phyloP scores from a whole-genome alignment of 2,329 filamentous ascomycete species.

The Diaporthe caulivora region DNA sequence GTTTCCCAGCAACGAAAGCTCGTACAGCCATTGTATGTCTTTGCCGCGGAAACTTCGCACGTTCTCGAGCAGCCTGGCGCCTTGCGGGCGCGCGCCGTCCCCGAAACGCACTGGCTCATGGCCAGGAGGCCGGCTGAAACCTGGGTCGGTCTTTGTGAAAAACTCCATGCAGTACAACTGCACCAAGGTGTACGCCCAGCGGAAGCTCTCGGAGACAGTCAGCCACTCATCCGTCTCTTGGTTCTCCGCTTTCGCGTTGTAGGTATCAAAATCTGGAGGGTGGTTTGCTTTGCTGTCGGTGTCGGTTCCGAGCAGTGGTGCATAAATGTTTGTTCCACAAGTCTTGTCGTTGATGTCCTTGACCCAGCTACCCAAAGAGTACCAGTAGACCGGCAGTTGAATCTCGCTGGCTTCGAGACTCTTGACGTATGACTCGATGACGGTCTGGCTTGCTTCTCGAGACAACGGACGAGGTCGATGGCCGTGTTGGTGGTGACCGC shows the following conservation, averaged over 20 bases:
- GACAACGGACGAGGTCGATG: constrained; percentile 18
- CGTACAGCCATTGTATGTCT: constrained; percentile 24
- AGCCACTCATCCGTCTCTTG: neutral
- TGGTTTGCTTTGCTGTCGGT: neutral
- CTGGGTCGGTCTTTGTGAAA: constrained; percentile 3
- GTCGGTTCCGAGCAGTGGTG: constrained; percentile 8
- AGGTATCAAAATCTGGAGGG: neutral
- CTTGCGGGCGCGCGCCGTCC: neutral
- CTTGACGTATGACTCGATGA: constrained; percentile 24
- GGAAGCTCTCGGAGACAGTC: neutral
- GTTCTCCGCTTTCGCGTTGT: neutral
- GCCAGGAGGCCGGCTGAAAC: neutral
- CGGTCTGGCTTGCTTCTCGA: constrained; percentile 4
- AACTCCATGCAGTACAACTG: constrained; percentile 30
- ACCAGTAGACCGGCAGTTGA: constrained; percentile 11
- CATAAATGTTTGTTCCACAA: constrained; percentile 27
- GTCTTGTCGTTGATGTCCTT: constrained; percentile 18
- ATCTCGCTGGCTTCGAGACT: constrained; percentile 7
- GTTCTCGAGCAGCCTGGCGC: neutral
- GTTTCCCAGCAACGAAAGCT: constrained; percentile 22
- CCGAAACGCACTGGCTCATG: constrained; percentile 6
- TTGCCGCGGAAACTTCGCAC: neutral
- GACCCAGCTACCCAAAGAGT: constrained; percentile 22
- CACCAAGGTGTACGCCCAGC: constrained; percentile 18
- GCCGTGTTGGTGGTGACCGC: constrained; percentile 27